These are phyloP conservation scores for Dryadomyces sulphureus DNA, from an alignment of 2,329 filamentous ascomycete species.

Conservation along the genomic window DNA sequence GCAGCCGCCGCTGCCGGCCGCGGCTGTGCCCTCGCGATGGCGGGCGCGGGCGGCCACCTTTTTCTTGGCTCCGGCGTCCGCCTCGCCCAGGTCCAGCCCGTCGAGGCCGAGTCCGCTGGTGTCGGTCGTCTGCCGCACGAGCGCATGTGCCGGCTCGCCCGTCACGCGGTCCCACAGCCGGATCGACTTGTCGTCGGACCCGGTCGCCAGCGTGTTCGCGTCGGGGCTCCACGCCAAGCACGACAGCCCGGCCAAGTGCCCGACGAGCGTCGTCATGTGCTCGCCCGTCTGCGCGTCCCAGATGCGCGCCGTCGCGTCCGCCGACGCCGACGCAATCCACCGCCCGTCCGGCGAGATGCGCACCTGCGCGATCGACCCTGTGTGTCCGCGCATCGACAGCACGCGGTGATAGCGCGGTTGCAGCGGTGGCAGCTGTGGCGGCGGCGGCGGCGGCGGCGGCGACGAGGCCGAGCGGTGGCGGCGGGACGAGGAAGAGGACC, in stretches of 20 bases:
- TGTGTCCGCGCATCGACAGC: constrained; percentile 63
- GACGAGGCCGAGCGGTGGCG: constrained; percentile 5
- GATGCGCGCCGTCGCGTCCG: constrained; percentile 80
- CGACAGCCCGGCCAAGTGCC: constrained; percentile 83
- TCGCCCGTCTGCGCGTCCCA: constrained; percentile 70
- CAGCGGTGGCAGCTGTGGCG: constrained; percentile 30
- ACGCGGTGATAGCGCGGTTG: constrained; percentile 53
- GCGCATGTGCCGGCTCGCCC: constrained; percentile 22
- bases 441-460: constrained; percentile 10
- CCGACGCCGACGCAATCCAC: constrained; percentile 81
- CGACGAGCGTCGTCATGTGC: constrained; percentile 78
- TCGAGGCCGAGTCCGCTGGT: neutral
- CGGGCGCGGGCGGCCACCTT: constrained; percentile 1
- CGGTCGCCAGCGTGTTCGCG: constrained; percentile 72
- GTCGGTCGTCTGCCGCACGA: constrained; percentile 10
- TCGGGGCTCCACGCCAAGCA: constrained; percentile 92
- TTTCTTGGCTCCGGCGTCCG: constrained; percentile 3
- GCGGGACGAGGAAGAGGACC: constrained; percentile 16
- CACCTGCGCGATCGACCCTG: constrained; percentile 65
- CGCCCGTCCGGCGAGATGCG: constrained; percentile 82
- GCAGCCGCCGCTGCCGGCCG: constrained; percentile 8
- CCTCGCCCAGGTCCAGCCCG: constrained; percentile 1
- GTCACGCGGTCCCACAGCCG: constrained; percentile 73
- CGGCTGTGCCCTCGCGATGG: constrained; percentile 2
- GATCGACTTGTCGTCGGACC: constrained; percentile 92